phyloP scores from a whole-genome alignment of 352 stramenopile species.

The Globisporangium megalacanthum region DNA sequence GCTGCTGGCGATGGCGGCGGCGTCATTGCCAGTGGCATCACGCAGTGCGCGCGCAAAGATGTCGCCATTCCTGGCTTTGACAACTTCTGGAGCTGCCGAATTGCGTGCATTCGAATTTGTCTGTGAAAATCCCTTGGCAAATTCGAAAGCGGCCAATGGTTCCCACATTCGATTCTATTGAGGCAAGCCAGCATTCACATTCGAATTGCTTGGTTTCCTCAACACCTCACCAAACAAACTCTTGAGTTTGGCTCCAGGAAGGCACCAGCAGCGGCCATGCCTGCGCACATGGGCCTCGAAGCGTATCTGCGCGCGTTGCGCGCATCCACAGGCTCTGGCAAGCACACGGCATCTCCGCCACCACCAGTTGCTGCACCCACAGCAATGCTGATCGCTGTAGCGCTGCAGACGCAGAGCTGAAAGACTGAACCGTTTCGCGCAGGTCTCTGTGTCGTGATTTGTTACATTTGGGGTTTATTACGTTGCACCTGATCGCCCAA shows the following conservation, averaged over 20 bases:
- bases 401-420: neutral
- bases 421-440: too few relatives aligned
- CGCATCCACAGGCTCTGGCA: conserved; percentile 17
- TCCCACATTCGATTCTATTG: too few relatives aligned
- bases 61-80: conserved; percentile 14
- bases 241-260: neutral
- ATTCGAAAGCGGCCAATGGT: neutral
- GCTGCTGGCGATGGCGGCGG: too few relatives aligned
- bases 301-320: conserved; percentile 52
- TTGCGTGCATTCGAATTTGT: conserved; percentile 4
- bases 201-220: neutral
- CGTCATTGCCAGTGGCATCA: neutral
- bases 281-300: conserved; percentile 46
- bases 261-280: conserved; percentile 5
- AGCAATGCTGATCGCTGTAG: neutral
- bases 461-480: too few relatives aligned
- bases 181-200: too few relatives aligned
- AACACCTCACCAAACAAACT: too few relatives aligned
- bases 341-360: neutral
- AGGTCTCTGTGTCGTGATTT: too few relatives aligned
- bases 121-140: neutral
- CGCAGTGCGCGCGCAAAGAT: conserved; percentile 40
- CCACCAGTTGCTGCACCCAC: conserved; percentile 2
- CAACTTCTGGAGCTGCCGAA: neutral
- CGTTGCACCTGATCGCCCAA: too few relatives aligned